Evolutionary conservation across 2,329 filamentous ascomycete genomes (phyloP), one percentile per base, ranked within the genome.

Genomic region (Orbilia javanica): DNA sequence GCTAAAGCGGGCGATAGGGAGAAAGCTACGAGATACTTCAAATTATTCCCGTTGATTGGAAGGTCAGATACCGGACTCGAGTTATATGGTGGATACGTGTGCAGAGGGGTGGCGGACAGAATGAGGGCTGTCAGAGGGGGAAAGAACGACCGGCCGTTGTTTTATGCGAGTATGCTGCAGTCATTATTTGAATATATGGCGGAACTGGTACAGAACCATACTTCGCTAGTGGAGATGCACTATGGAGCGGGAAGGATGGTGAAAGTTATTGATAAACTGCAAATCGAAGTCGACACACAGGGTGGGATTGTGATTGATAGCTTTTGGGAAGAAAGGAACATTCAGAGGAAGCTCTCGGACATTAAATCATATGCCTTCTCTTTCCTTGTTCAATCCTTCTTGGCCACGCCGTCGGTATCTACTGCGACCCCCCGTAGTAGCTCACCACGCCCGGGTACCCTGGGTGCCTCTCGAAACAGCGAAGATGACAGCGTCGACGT

Each of bases 331-430:
- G 95, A 98, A 83, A 89, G 94, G 75, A 89, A 87, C 76, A 89
- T 99, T 57, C 92, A 95, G 82, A 89, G 95, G 81, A 93, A 92
- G 82, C 86, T 99, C 79, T 98, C 93, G 1, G 96, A 99, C 82
- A 93, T 97, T 84, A 98, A 96, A 85, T 97, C 94, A 69, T 99
- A 99, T 83, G 94, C 96, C 0, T 99, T 97, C 84, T 97, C 94
- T 0, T 99, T 99, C 83, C 86, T 99, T 52, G 94, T 98, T 0
- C 94, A 97, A 84, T 97, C 94, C 85, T 97, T 97, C 83, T 84
- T 97, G 55, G 90, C 93, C 0, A 87, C 88, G 31, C 91, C 91
- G 78, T 86, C 89, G 4, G 84, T 85, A 6, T 84, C 87, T 46
- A 81, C 83, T 10, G 89, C 89, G 1, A 90, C 90, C 1, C 88